Base-by-base conservation (phyloP, 352 stramenopile genomes). In the Globisporangium splendens region DNA sequence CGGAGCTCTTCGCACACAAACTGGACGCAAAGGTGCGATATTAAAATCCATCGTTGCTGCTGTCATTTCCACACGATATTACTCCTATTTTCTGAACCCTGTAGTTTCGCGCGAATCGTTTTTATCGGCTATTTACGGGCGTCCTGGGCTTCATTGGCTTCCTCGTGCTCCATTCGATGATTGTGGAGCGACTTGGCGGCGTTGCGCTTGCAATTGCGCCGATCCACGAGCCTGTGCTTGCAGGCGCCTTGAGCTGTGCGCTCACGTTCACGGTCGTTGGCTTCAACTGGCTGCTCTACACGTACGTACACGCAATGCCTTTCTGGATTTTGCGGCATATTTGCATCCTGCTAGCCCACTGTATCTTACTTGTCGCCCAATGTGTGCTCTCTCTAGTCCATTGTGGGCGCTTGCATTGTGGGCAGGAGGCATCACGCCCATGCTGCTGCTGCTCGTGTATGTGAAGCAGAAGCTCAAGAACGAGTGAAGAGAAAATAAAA, bases 91-190 rank as follows among this genome's bases (percentile, higher is more conserved):
- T 28, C 14, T 35, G 8, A 42, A 17, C n/a, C 1, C 1, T 54
- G 17, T 22, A 91, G 82, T 66, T 79, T 48, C 69, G 69, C 18
- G 71, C 89, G 58, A 92, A 84, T 35, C 62, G 78, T 18, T 92
- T 92, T 55, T 79, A 69, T 44, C 69, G 82, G 5, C 47, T 92
- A 17, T 89, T 92, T 39, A 61, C 79, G 8, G 69, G 62, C 31
- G 79, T 88, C 43, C 31, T 90, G 17, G 77, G 72, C 0, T 92
- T 90, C 48, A 79, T 92, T 38, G 77, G 69, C 11, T 86, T 89
- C 46, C 59, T 89, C 12, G 78, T 89, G 20, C 50, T 89, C 1
- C 72, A 83, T 48, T 62, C 65, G 7, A 54, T 89, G 15, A 46
- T 73, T 1, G 35, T 65, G 5, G 8, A 31, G 47, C 65, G 66